Conservation (phyloP, 306 rosid species). For the Comarum palustre region DNA sequence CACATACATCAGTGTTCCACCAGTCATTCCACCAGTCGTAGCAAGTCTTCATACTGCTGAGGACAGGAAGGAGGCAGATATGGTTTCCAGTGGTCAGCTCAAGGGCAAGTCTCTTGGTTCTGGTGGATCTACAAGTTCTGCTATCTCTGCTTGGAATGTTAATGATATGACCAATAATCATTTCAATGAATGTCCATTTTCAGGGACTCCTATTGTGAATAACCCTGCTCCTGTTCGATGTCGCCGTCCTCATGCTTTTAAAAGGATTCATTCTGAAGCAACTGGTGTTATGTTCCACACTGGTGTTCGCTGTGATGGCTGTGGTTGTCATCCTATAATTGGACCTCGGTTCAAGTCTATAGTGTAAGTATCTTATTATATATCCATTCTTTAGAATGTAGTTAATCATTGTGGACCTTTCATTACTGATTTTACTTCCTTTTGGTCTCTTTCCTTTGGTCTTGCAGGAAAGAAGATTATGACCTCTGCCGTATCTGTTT, state of each 20-base stretch:
- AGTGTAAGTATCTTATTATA: slow-evolving; percentile 52
- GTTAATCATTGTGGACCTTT: neutral
- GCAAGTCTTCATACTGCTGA: slow-evolving; percentile 31
- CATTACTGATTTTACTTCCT: neutral
- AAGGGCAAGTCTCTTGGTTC: slow-evolving; percentile 23
- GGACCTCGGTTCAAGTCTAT: slow-evolving; percentile 90
- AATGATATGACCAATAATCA: slow-evolving; percentile 12
- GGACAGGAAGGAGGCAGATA: slow-evolving; percentile 30
- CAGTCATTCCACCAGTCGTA: slow-evolving; percentile 24
- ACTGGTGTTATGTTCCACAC: slow-evolving; percentile 69
- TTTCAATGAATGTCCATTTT: slow-evolving; percentile 43
- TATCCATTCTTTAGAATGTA: slow-evolving; percentile 3
- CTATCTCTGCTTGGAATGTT: slow-evolving; percentile 13
- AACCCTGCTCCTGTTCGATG: slow-evolving; percentile 16
- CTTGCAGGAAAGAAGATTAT: slow-evolving; percentile 66
- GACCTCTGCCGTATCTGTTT: slow-evolving; percentile 85
- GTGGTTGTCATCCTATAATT: slow-evolving; percentile 82
- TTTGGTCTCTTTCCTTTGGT: neutral
- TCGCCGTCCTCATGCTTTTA: slow-evolving; percentile 33
- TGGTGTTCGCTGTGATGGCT: slow-evolving; percentile 84
- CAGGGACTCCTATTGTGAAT: slow-evolving; percentile 29
- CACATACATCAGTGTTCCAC: slow-evolving; percentile 9
- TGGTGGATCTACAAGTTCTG: slow-evolving; percentile 30
- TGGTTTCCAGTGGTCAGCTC: slow-evolving; percentile 10
- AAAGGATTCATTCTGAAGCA: slow-evolving; percentile 44